These are phyloP conservation scores for Rhodotorula kratochvilovae DNA, from an alignment of 768 basidiomycete genomes.

Conservation along the genomic window DNA sequence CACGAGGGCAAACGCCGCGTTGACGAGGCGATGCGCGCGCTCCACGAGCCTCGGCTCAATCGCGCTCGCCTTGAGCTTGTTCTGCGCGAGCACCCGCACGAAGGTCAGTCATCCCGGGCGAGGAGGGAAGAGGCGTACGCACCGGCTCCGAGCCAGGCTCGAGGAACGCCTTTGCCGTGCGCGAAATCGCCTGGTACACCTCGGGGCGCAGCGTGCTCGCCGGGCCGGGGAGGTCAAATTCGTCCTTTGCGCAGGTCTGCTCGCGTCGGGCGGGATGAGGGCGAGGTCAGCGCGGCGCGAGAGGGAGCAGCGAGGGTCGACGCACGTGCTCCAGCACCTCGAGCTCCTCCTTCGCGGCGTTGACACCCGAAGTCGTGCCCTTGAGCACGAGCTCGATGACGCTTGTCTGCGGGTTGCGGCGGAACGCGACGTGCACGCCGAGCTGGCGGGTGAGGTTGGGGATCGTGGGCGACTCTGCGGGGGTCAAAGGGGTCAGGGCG, in stretches of 20 bases:
- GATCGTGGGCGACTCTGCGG: slow-evolving; percentile 23
- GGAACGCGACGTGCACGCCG: slow-evolving; percentile 19
- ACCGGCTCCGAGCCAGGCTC: slow-evolving; percentile 11
- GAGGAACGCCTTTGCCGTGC: slow-evolving; percentile 21
- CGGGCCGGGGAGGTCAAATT: slow-evolving; percentile 1
- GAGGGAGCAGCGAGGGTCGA: too few relatives aligned
- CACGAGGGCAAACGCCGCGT: neutral
- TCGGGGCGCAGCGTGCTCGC: slow-evolving; percentile 16
- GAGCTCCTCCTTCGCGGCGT: slow-evolving; percentile 2
- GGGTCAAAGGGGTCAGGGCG: neutral
- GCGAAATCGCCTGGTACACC: slow-evolving; percentile 26
- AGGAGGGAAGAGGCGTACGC: neutral
- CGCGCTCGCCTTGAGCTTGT: slow-evolving; percentile 15
- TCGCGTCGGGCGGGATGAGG: too few relatives aligned
- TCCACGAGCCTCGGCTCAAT: neutral
- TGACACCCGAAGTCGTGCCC: neutral
- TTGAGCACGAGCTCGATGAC: slow-evolving; percentile 11
- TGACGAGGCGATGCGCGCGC: slow-evolving; percentile 1
- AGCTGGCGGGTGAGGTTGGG: slow-evolving; percentile 2
- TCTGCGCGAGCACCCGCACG: neutral
- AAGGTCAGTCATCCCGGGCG: neutral
- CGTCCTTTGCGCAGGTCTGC: neutral
- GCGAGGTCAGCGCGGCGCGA: neutral
- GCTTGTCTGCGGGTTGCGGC: slow-evolving; percentile 5
- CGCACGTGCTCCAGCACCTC: slow-evolving; percentile 26